Evolutionary conservation across 352 stramenopile genomes (phyloP).

Genomic region (Phytophthora constricta): DNA sequence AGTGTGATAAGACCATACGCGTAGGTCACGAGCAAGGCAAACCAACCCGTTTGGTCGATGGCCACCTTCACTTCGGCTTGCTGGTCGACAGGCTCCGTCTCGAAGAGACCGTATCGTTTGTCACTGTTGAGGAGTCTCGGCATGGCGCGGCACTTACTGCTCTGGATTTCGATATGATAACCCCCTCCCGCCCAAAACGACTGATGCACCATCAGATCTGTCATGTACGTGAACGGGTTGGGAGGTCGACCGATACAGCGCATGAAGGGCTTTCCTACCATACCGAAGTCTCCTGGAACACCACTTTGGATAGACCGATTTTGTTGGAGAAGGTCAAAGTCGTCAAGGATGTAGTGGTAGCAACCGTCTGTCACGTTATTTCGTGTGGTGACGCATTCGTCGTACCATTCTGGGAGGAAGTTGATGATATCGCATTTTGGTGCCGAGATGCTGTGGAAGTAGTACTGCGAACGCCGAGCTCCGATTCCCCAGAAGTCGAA

Average conservation of each 20-base stretch:
- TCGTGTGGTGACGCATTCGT: slow-evolving; percentile 40
- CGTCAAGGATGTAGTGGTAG: slow-evolving; percentile 60
- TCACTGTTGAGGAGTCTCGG: slow-evolving; percentile 48
- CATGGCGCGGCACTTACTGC: slow-evolving; percentile 54
- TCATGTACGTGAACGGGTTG: slow-evolving; percentile 55
- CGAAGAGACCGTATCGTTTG: slow-evolving; percentile 55
- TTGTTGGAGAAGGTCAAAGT: slow-evolving; percentile 46
- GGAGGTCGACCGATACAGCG: slow-evolving; percentile 52
- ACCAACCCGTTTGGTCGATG: slow-evolving; percentile 51
- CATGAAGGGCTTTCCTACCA: slow-evolving; percentile 51
- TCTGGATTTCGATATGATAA: slow-evolving; percentile 63
- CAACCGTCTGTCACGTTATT: slow-evolving; percentile 39
- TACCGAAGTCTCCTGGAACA: slow-evolving; percentile 49
- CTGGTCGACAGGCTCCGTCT: slow-evolving; percentile 47
- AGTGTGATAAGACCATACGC: slow-evolving; percentile 60
- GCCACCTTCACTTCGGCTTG: slow-evolving; percentile 50
- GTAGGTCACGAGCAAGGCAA: slow-evolving; percentile 42
- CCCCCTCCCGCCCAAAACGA: slow-evolving; percentile 60
- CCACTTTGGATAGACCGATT: slow-evolving; percentile 47
- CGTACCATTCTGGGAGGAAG: slow-evolving; percentile 44
- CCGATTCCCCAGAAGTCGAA: slow-evolving; percentile 57
- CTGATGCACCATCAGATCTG: slow-evolving; percentile 66
- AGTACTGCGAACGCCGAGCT: slow-evolving; percentile 42
- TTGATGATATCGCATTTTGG: slow-evolving; percentile 53
- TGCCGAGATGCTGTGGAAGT: slow-evolving; percentile 51